Evolutionary conservation across 2,329 filamentous ascomycete species (phyloP), one percentile per base, ranked within the genome.

Genomic region (Xylaria digitata): DNA sequence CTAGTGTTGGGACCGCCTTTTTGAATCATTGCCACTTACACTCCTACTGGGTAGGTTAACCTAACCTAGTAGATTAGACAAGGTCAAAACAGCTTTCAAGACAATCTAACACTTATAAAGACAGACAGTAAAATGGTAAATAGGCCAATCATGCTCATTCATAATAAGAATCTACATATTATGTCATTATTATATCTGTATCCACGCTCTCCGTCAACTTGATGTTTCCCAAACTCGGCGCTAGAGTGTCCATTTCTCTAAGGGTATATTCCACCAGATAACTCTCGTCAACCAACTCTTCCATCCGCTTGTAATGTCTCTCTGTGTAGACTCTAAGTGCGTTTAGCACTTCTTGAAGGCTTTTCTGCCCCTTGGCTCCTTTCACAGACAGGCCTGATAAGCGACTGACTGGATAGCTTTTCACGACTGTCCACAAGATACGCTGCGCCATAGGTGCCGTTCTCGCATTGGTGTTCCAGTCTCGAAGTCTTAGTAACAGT

Each of bases 401-500:
- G 64, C 90, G 88, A 55, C 88, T 88, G 2, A 92, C 92, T 1
- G 94, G 92, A 75, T 97, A 97, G 66, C 89, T 92, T 71, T 89
- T 89, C 58, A 97, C 89, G 7, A 99, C 77, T 1, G 92, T 88
- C 82, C 89, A 91, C 7, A 99, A 82, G 15, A 99, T 90, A 40
- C 90, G 88, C 80, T 99, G 96, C 0, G 96, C 92, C 0, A 98
- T 89, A 5, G 90, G 87, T 0, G 94, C 90, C 3, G 93, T 97
- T 68, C 93, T 87, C 0, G 93, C 94, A 74, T 98, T 98, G 4
- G 96, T 97, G 78, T 99, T 99, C 96, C 96, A 99, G 80, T 99
- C 96, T 52, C 96, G 87, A 50, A 97, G 81, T 65, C 96, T 86
- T 43, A 95, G 83, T 0, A 99, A 86, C 15, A 99, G 86, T 6